Percentiles rank a stretch among this genome's conserved stretches.
Evolutionary conservation across 108 stramenopile species (phyloP).

Genomic region (Epipyxis sp.): DNA sequence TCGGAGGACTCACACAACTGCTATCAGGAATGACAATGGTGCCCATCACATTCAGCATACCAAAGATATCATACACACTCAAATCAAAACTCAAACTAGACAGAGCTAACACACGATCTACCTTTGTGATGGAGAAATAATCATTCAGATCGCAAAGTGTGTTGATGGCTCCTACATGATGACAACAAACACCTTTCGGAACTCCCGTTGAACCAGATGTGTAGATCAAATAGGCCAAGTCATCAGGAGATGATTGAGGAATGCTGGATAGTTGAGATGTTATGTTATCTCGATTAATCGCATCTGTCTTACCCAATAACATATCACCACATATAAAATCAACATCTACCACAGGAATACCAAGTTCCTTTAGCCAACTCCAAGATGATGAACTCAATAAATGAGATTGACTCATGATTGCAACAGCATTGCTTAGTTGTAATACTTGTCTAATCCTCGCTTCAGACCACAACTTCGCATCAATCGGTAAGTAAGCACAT

Average conservation of each 20-base stretch:
- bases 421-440: not conserved
- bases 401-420: not conserved
- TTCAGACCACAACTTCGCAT: conserved; percentile 27
- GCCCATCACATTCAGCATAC: not conserved
- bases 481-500: conserved; percentile 27
- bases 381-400: not conserved
- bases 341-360: not conserved
- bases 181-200: conserved; percentile 40
- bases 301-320: not conserved
- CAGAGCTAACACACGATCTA: conserved; percentile 39
- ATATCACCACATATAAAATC: not conserved
- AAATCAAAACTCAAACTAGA: conserved; percentile 32
- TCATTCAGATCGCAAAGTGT: conserved; percentile 23
- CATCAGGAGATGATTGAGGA: not conserved
- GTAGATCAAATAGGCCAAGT: conserved; percentile 42
- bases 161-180: conserved; percentile 36
- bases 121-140: not conserved
- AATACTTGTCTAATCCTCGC: conserved; percentile 8
- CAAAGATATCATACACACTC: conserved; percentile 37
- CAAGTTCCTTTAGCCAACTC: conserved; percentile 15
- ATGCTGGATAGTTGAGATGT: not conserved
- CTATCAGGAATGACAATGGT: conserved; percentile 13
- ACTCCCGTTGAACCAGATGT: conserved; percentile 41
- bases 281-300: not conserved
- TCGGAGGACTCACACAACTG: conserved; percentile 8